phyloP scores from a whole-genome alignment of 2,329 filamentous ascomycete species.

The Penicillium crustosum region DNA sequence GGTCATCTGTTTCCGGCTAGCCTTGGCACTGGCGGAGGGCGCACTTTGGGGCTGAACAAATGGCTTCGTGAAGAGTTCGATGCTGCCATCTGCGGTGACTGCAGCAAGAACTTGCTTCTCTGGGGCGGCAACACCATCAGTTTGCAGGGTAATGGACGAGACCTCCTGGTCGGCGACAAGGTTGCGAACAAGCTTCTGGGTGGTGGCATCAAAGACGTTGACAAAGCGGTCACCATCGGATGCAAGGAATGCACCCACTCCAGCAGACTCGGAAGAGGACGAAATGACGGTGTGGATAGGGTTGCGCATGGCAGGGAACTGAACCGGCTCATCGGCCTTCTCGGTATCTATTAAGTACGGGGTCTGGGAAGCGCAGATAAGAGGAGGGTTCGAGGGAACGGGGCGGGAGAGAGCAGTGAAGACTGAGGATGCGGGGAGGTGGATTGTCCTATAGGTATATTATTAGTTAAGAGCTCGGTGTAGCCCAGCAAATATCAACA shows the following conservation, averaged over 20 bases:
- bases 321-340: conserved; percentile 39
- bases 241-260: conserved; percentile 46
- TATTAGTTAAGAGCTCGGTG: conserved; percentile 18
- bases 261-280: conserved; percentile 39
- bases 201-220: conserved; percentile 49
- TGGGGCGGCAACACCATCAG: conserved; percentile 19
- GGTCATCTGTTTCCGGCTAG: conserved; percentile 47
- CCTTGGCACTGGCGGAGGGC: conserved; percentile 43
- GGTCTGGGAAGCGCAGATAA: conserved; percentile 53
- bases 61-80: conserved; percentile 53
- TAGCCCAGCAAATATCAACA: neutral
- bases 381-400: conserved; percentile 41
- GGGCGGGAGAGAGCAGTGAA: conserved; percentile 45
- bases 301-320: conserved; percentile 52
- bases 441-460: conserved; percentile 39
- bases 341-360: conserved; percentile 48
- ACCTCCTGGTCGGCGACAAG: conserved; percentile 52
- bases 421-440: conserved; percentile 42
- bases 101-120: conserved; percentile 48
- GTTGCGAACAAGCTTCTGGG: conserved; percentile 47
- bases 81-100: conserved; percentile 49
- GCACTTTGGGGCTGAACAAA: conserved; percentile 39
- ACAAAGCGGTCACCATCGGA: conserved; percentile 53
- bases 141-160: conserved; percentile 38
- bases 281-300: conserved; percentile 49